Evolutionary conservation across 768 basidiomycete genomes (phyloP).

Genomic region (Leccinum arenicola): DNA sequence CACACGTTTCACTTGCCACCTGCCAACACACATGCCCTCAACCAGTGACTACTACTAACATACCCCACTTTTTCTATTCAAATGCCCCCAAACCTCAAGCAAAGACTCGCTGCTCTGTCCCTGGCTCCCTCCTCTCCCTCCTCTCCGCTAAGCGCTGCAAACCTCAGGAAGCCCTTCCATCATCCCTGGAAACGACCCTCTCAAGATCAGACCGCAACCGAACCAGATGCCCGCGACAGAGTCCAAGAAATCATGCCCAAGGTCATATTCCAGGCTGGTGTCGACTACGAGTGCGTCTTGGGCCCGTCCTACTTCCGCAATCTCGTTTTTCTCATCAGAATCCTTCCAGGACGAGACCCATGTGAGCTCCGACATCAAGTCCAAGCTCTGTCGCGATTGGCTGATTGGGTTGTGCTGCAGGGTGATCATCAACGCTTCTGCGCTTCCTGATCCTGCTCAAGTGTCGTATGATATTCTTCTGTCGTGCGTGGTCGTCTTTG

Average conservation of each 20-base stretch:
- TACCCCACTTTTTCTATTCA: background rate
- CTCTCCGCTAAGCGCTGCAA: slow-evolving; percentile 26
- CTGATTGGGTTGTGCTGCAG: slow-evolving; percentile 37
- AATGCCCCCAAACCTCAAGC: slow-evolving; percentile 53
- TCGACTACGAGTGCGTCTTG: slow-evolving; percentile 77
- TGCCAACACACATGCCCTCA: slow-evolving; percentile 13
- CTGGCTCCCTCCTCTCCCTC: slow-evolving; percentile 50
- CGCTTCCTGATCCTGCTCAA: slow-evolving; percentile 74
- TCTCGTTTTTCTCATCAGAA: slow-evolving; percentile 17
- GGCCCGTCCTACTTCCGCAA: background rate
- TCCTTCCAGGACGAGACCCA: slow-evolving; percentile 71
- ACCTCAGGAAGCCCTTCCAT: slow-evolving; percentile 41
- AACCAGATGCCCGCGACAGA: slow-evolving; percentile 36
- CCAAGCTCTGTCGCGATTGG: background rate
- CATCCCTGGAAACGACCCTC: slow-evolving; percentile 51
- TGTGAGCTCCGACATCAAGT: slow-evolving; percentile 48
- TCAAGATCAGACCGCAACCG: slow-evolving; percentile 23
- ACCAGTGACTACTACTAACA: background rate
- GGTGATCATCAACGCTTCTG: slow-evolving; percentile 81
- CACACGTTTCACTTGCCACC: background rate
- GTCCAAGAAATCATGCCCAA: slow-evolving; percentile 64
- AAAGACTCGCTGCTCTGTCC: slow-evolving; percentile 62
- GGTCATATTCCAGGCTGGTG: slow-evolving; percentile 86
- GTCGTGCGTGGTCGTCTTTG: slow-evolving; percentile 45
- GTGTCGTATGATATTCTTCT: slow-evolving; percentile 78